Evolutionary conservation across 495 filamentous ascomycete genomes (phyloP), one percentile per base, ranked within the genome.

Genomic region (Podospora australis): DNA sequence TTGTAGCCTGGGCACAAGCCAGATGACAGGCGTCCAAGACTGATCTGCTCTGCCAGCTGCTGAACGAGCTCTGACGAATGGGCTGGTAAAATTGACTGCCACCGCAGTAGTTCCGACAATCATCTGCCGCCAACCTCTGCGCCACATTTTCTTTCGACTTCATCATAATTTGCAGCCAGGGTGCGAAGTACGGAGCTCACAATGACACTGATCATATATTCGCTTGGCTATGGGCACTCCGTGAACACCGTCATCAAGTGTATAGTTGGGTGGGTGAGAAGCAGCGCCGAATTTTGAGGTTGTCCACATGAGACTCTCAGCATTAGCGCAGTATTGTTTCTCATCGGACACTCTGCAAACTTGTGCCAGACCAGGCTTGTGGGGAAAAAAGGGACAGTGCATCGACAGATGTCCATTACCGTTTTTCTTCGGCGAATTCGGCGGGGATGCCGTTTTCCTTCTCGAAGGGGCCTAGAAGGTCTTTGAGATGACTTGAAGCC

Each of bases 341-440:
- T 54, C 50, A 47, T 62, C 58, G 50, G 57, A 54, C 50, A 59
- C 48, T 66, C 59, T 50, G 52, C 65, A 53, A 53, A 32, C 54
- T 67, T 61, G 58, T 59, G 62, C 57, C 53, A 55, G 43, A 32
- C 56, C 46, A 52, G 39, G 52, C 61, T 64, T 59, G 58, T 57
- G 58, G 57, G 55, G 44, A 58, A 63, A 56, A 50, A 59, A 62
- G 55, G 60, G 52, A 56, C 52, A 46, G 56, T 56, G 44, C 57
- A 62, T 62, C 65, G 60, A 61, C 60, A 64, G 60, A 58, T 68
- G 62, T 59, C 59, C 39, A 52, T 63, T 61, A 61, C 62, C 57
- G 56, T 59, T 57, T 56, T 45, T 57, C 50, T 54, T 61, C 55
- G 59, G 52, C 54, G 48, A 53, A 46, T 58, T 50, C 49, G 51